Evolutionary conservation across 495 filamentous ascomycete species (phyloP), one percentile per base, ranked within the genome.

Genomic region (Cenococcum geophilum): DNA sequence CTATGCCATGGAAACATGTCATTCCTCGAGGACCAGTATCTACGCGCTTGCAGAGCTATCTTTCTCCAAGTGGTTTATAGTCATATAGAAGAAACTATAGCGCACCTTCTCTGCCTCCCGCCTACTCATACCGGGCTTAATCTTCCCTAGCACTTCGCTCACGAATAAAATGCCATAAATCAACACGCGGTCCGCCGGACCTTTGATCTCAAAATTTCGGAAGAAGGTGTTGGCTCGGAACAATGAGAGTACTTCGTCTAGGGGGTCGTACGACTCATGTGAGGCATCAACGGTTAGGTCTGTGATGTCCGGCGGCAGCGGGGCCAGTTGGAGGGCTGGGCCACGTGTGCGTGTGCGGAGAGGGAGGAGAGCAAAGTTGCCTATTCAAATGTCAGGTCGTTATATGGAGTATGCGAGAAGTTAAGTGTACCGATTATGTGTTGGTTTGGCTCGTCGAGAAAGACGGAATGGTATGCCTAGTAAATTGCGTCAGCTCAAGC

Each of bases 161-260:
- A 97, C 79, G 76, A 92, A 97, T 64, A 97, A 80, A 70, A 96
- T 97, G 55, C 92, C 92, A 76, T 98, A 98, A 67, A 98, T 93
- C 60, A 98, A 78, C 73, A 96, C 83, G 49, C 95, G 83, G 76
- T 98, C 93, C 57, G 93, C 93, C 34, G 91, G 89, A 18, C 93
- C 93, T 72, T 95, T 91, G 83, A 97, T 96, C 80, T 97, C 95
- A 71, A 98, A 98, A 80, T 98, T 98, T 66, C 95, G 88, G 80
- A 98, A 98, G 71, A 98, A 86, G 43, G 93, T 97, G 78, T 98
- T 97, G 72, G 95, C 92, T 55, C 93, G 89, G 82, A 97, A 98
- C 32, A 97, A 83, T 1, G 83, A 85, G 52, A 98, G 82, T 32
- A 92, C 86, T 76, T 98, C 93, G 76, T 98, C 93, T 9, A 97